Conservation (phyloP, 23 red algal species). For the Gracilaria domingensis region DNA sequence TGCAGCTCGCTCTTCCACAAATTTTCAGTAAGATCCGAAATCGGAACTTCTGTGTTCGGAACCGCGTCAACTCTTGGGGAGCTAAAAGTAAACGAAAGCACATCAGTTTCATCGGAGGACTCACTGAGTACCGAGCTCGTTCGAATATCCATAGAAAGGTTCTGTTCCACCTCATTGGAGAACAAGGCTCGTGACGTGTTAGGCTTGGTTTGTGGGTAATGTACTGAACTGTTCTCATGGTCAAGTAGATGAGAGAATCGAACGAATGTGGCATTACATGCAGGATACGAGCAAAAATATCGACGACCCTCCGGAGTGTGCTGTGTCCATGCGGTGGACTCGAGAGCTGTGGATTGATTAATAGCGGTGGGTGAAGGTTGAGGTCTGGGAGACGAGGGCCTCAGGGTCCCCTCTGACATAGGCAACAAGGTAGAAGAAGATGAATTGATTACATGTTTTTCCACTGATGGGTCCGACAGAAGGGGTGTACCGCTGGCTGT, state of each 20-base stretch:
- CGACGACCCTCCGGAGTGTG: neutral
- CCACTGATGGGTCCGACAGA: neutral
- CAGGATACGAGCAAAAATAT: slow-evolving; percentile 26
- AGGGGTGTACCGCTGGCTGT: neutral
- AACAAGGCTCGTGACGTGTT: neutral
- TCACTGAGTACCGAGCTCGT: slow-evolving; percentile 57
- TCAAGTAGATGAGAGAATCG: slow-evolving; percentile 40
- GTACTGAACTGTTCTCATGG: slow-evolving; percentile 24
- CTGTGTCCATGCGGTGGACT: neutral
- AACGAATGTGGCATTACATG: neutral
- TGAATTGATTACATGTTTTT: neutral
- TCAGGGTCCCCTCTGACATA: neutral
- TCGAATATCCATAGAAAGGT: slow-evolving; percentile 24
- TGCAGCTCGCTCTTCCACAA: slow-evolving; percentile 45
- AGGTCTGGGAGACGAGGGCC: neutral
- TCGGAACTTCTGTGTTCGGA: neutral
- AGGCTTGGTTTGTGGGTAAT: slow-evolving; percentile 4
- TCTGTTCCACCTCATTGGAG: neutral
- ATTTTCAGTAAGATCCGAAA: slow-evolving; percentile 26
- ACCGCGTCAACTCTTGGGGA: slow-evolving; percentile 20
- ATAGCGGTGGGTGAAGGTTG: slow-evolving; percentile 14
- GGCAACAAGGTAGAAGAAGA: neutral
- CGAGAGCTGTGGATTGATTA: neutral
- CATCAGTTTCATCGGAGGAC: slow-evolving; percentile 44
- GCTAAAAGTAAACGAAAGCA: slow-evolving; percentile 36